Conservation (phyloP, 306 rosid genomes). For the Albizia julibrissin region DNA sequence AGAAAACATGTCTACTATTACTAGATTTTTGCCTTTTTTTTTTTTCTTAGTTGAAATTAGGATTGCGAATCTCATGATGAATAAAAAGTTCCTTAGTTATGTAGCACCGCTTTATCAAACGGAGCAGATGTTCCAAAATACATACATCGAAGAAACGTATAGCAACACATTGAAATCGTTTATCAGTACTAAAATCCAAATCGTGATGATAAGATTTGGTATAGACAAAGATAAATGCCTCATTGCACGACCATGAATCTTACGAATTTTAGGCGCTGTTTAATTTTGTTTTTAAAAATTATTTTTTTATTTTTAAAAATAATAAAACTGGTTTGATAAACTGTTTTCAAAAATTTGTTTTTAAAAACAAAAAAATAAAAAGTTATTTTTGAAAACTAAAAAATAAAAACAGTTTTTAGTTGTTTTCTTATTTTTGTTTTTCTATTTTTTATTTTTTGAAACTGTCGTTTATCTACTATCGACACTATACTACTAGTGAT, state of each 20-base stretch:
- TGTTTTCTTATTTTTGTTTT: no score
- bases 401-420: no score
- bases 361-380: no score
- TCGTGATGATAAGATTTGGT: conserved; percentile 23
- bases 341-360: no score
- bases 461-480: no score
- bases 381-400: no score
- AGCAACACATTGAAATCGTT: neutral
- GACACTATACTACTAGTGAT: no score
- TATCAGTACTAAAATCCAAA: neutral
- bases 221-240: neutral
- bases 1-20: neutral
- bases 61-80: conserved; percentile 28
- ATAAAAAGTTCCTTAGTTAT: conserved; percentile 15
- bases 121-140: conserved; percentile 34
- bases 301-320: no score
- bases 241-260: conserved; percentile 39
- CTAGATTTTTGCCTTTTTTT: neutral
- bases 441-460: no score
- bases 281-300: no score
- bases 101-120: conserved; percentile 23
- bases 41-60: conserved; percentile 1
- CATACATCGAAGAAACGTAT: neutral
- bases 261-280: no score
- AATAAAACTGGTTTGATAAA: no score